Evolutionary conservation across 345 rosid species (phyloP), one percentile per base, ranked within the genome.

Genomic region (Linum lewisii): DNA sequence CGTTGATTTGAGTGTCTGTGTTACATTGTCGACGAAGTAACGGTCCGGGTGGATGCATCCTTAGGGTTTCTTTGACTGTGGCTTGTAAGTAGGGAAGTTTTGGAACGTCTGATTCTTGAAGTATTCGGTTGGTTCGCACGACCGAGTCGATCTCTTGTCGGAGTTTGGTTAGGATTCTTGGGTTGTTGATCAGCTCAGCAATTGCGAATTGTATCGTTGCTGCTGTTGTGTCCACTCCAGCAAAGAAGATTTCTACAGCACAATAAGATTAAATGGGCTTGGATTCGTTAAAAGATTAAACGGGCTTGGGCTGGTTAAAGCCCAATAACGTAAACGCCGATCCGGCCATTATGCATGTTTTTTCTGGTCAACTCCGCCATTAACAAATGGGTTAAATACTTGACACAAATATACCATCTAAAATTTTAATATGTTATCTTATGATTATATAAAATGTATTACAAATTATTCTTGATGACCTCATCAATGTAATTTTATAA

Each of bases 101-200:
- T 15, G 59, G 64, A 19, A 87, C 24, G 54, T 87, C 93, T 7
- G 81, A 63, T 75, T 90, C 92, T 21, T 81, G 64, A 0, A 83
- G 82, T 16, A 77, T 1, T 72, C 87, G 78, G 59, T 44, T 62
- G 60, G 62, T 72, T 59, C 93, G 90, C 16, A 87, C 81, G 6
- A 73, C 78, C 9, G 67, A 36, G 22, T 84, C 81, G 21, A 90
- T 77, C 75, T 90, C 88, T 21, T 67, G 52, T 53, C 70, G 69
- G 0, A 72, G 83, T 62, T 84, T 84, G 68, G 79, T 75, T 84
- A 83, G 74, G 53, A 75, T 75, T 14, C 69, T 65, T 7, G 90
- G 95, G 61, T 84, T 71, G 70, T 83, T 86, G 42, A 87, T 80
- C 1, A 87, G 78, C 70, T 90, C 93, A 24, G 93, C n/a, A 25